Evolutionary conservation across 306 rosid species (phyloP).

Genomic region (Arachis hypogaea): DNA sequence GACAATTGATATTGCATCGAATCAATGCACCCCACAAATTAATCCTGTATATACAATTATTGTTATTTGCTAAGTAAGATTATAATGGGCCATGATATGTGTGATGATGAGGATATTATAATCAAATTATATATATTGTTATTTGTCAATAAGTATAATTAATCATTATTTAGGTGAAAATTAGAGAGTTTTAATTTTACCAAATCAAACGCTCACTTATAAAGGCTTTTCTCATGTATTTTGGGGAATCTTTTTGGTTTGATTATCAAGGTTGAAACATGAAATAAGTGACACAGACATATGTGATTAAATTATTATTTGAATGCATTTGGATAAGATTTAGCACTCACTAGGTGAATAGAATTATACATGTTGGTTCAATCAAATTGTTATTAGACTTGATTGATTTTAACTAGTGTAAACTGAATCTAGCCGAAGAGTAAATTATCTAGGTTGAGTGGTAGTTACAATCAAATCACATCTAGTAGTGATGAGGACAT

Average conservation of each 20-base stretch:
- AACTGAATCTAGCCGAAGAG: too few relatives aligned
- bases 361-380: not conserved
- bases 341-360: not conserved
- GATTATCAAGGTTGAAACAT: not conserved
- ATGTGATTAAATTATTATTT: not conserved
- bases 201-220: not conserved
- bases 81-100: constrained; percentile 13
- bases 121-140: not conserved
- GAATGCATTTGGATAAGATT: not conserved
- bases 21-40: constrained; percentile 43
- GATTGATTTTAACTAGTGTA: too few relatives aligned
- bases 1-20: constrained; percentile 46
- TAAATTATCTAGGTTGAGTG: too few relatives aligned
- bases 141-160: not conserved
- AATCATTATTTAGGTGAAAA: not conserved
- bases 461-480: too few relatives aligned
- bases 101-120: not conserved
- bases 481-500: too few relatives aligned
- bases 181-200: not conserved
- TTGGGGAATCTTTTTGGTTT: not conserved
- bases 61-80: too few relatives aligned
- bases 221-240: not conserved
- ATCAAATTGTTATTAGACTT: too few relatives aligned
- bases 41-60: too few relatives aligned
- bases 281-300: not conserved